phyloP scores from a whole-genome alignment of 2,329 filamentous ascomycete genomes.

The Aspergillus ochraceoroseus region DNA sequence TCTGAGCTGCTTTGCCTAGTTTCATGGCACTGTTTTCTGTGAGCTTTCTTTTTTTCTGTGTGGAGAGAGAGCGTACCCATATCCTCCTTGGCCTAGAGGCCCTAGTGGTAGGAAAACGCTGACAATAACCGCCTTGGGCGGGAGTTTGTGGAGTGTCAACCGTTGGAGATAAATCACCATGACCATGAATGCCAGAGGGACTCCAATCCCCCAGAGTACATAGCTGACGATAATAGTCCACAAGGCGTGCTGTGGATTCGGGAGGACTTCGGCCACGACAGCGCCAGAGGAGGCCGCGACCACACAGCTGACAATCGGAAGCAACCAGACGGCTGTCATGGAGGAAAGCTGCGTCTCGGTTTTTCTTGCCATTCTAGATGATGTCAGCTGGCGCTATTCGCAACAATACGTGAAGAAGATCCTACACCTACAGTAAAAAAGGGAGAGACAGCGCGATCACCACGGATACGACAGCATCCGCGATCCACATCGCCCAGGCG shows the following conservation, averaged over 20 bases:
- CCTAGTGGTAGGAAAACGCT: slow-evolving; percentile 65
- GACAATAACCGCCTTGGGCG: slow-evolving; percentile 63
- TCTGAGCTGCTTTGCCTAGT: slow-evolving; percentile 46
- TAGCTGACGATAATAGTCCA: slow-evolving; percentile 62
- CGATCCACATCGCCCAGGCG: slow-evolving; percentile 57
- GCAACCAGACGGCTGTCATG: slow-evolving; percentile 62
- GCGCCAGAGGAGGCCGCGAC: slow-evolving; percentile 62
- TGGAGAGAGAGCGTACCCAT: slow-evolving; percentile 36
- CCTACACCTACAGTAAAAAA: slow-evolving; percentile 50
- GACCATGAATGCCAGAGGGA: slow-evolving; percentile 58
- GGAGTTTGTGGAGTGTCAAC: slow-evolving; percentile 63
- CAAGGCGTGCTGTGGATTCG: slow-evolving; percentile 53
- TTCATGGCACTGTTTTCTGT: slow-evolving; percentile 42
- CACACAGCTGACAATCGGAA: slow-evolving; percentile 64
- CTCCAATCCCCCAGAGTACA: slow-evolving; percentile 65
- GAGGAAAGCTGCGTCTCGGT: slow-evolving; percentile 42
- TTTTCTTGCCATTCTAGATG: slow-evolving; percentile 23
- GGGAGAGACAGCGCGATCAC: slow-evolving; percentile 53
- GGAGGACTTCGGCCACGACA: slow-evolving; percentile 57
- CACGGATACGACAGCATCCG: slow-evolving; percentile 52
- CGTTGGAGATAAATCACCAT: slow-evolving; percentile 67
- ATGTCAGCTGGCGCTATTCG: neutral
- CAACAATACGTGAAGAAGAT: too few relatives aligned
- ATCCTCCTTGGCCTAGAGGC: slow-evolving; percentile 63
- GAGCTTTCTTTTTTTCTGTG: neutral